These are phyloP conservation scores for Microstegium vimineum DNA, from an alignment of 176 grass and related monocot species.

Conservation along the genomic window DNA sequence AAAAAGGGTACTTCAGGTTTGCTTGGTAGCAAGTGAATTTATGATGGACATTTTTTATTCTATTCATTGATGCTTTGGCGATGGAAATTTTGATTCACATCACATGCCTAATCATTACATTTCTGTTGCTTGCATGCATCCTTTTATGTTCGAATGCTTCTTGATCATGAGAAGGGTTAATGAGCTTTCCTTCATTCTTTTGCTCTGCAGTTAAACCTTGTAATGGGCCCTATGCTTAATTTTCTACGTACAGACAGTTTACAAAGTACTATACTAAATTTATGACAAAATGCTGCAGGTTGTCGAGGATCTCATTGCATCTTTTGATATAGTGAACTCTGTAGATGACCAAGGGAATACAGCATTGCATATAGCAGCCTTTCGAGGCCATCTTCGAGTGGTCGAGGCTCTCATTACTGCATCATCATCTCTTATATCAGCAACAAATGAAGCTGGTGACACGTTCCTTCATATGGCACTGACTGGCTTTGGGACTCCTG, in stretches of 20 bases:
- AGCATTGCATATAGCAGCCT: constrained; percentile 77
- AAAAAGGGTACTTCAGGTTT: constrained; percentile 13
- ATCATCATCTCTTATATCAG: constrained; percentile 41
- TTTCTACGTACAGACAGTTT: background rate
- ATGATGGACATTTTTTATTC: background rate
- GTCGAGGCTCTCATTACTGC: constrained; percentile 49
- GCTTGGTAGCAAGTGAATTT: background rate
- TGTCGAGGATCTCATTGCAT: constrained; percentile 49
- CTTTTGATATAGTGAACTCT: constrained; percentile 42
- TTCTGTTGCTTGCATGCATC: background rate
- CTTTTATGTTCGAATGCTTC: background rate
- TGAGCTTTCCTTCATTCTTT: background rate
- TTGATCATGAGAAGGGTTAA: background rate
- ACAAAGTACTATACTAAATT: background rate
- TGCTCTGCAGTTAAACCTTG: background rate
- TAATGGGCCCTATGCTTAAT: background rate
- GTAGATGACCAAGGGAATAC: constrained; percentile 79
- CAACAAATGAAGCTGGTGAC: constrained; percentile 61
- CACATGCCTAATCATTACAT: background rate
- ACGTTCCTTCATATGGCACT: constrained; percentile 86
- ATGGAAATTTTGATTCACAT: background rate
- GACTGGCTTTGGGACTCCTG: constrained; percentile 75
- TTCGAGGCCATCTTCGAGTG: constrained; percentile 63
- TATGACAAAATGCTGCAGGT: constrained; percentile 43
- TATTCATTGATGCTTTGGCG: background rate